Evolutionary conservation across 345 rosid genomes (phyloP), one percentile per base, ranked within the genome.

Genomic region (Rhizophora apiculata): DNA sequence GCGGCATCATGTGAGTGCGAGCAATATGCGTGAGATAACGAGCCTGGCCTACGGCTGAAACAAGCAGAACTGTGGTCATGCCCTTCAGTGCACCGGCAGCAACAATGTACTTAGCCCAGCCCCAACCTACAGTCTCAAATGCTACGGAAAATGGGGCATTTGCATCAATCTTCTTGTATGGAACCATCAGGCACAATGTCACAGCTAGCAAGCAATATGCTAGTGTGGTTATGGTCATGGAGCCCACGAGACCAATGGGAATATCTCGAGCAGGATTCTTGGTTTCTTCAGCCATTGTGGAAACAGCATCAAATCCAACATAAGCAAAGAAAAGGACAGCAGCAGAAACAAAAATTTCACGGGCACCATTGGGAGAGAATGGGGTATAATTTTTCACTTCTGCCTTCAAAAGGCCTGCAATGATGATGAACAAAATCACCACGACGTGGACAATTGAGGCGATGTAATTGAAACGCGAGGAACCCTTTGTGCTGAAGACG

Each of bases 261-360:
- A 93, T 88, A 63, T 93, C 91, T n/a, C 74, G 65, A 26, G 85
- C 89, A 0, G 98, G 98, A 72, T 93, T 83, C 66, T 91, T 89
- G 2, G 96, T 89, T 75, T 91, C 98, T 75, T 93, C 98, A 0
- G 97, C 98, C 94, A 91, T 85, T 0, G 98, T 93, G 1, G 98
- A 75, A 52, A 93, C 94, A 0, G 94, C 96, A 43, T 93, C 98
- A 4, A 91, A 93, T 6, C 97, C 98, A 8, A 89, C 76, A 27
- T 91, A 93, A 0, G 97, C 92, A 3, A 93, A 89, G 87, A 86
- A 93, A 29, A 93, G 87, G 46, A 91, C 92, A 1, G 96, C 86
- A 0, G 98, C 70, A 2, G 96, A 82, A 43, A 70, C 79, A 74
- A 91, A 91, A 48, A 93, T 65, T n/a, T 92, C 96, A 0, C 80